A percentile compares a stretch with the other conserved stretches of the same genome.
phyloP scores from a whole-genome alignment of 2,329 filamentous ascomycete species.

The Diaporthe vaccinii region DNA sequence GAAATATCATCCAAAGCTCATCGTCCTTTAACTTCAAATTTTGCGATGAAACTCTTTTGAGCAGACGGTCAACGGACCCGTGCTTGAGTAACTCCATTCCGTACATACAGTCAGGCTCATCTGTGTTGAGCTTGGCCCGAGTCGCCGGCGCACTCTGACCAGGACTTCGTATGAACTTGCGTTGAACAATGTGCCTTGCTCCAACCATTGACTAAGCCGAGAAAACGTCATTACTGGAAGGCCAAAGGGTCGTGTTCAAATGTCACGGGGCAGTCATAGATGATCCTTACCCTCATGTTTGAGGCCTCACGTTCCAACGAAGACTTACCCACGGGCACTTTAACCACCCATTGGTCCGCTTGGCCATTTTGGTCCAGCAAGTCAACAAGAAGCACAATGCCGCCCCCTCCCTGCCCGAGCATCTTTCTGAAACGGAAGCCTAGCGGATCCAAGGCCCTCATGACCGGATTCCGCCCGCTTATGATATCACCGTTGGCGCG shows the following conservation, averaged over 20 bases:
- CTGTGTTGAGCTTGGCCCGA: not conserved
- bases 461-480: not conserved
- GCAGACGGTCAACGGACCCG: not conserved
- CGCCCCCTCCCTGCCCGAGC: conserved; percentile 11
- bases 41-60: not conserved
- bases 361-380: not conserved
- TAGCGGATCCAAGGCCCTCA: conserved; percentile 3
- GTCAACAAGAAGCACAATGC: not conserved
- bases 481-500: conserved; percentile 4
- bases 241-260: accelerated
- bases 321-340: not conserved
- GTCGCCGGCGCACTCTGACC: not conserved
- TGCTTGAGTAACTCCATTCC: conserved; percentile 16
- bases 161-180: not conserved
- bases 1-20: conserved; percentile 24
- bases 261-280: not conserved
- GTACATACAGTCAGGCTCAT: not conserved
- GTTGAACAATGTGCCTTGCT: conserved; percentile 18
- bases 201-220: not conserved
- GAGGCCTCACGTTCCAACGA: not conserved
- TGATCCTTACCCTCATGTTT: conserved; percentile 1
- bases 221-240: not conserved
- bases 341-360: conserved; percentile 1
- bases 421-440: conserved; percentile 16
- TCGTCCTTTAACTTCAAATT: conserved; percentile 1